These are phyloP conservation scores for Cutaneotrichosporon spelunceum DNA, from an alignment of 1,284 basidiomycete genomes.

Conservation along the genomic window DNA sequence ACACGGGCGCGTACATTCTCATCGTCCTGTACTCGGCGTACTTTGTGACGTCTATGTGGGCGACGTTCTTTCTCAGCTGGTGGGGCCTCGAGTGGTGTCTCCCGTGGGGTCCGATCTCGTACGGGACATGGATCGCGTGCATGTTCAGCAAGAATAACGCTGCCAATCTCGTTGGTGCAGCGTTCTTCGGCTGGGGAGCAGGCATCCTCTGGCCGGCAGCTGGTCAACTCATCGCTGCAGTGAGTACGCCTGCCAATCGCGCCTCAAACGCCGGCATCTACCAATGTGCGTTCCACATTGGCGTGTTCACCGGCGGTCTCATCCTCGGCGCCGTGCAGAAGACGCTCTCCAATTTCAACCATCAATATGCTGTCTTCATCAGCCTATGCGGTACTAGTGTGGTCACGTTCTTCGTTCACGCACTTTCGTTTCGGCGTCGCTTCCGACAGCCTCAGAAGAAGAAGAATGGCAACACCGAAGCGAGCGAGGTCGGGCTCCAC, in stretches of 20 bases:
- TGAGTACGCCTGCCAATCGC: slow-evolving; percentile 20
- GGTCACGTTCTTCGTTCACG: slow-evolving; percentile 17
- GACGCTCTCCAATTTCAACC: slow-evolving; percentile 18
- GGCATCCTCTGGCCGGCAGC: slow-evolving; percentile 22
- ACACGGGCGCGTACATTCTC: slow-evolving; percentile 22
- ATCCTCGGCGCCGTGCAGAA: slow-evolving; percentile 22
- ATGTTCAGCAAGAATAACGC: slow-evolving; percentile 21
- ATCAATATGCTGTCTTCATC: slow-evolving; percentile 25
- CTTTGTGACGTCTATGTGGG: slow-evolving; percentile 24
- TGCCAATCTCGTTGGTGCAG: slow-evolving; percentile 21
- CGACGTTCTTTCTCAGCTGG: slow-evolving; percentile 22
- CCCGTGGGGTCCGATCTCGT: slow-evolving; percentile 17
- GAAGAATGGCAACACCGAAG: neutral
- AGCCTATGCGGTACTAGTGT: slow-evolving; percentile 12
- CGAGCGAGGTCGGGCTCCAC: neutral
- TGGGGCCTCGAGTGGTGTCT: slow-evolving; percentile 24
- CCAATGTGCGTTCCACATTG: slow-evolving; percentile 23
- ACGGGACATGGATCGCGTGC: slow-evolving; percentile 21
- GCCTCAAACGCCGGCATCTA: slow-evolving; percentile 24
- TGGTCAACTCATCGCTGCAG: slow-evolving; percentile 20
- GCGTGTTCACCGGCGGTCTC: slow-evolving; percentile 19
- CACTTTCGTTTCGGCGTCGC: slow-evolving; percentile 16
- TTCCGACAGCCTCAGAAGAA: slow-evolving; percentile 11
- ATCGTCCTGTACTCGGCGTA: slow-evolving; percentile 22
- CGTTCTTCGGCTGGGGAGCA: slow-evolving; percentile 22